Evolutionary conservation across 1,284 basidiomycete species (phyloP), one percentile per base, ranked within the genome.

Genomic region (Cryptococcus neoformans): DNA sequence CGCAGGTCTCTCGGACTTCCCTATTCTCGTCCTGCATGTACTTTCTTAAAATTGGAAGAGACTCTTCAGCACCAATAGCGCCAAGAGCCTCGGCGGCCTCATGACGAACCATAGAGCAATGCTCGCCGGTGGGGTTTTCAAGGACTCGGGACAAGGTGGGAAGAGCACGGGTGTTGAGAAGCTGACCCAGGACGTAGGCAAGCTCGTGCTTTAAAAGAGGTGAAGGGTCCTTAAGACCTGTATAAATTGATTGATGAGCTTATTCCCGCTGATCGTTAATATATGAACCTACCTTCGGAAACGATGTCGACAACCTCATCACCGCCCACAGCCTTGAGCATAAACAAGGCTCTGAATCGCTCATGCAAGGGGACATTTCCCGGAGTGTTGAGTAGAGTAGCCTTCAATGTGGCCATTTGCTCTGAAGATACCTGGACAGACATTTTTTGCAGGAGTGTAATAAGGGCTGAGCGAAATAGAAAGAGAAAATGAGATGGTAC

Each of bases 1-100:
- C 92, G 78, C 94, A 98, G 0, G 96, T 99, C 80, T 99, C 96
- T 44, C 93, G 84, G 1, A 99, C 92, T 44, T 86, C 85, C 42
- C 88, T 83, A 61, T 92, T 85, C 4, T 83, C 72, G 78, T 95
- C 90, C 9, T 47, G 8, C 36, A 89, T 76, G 79, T 88, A 94
- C 72, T 88, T 81, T 59, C 82, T 79, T 44, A 99, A 82, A 37
- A 93, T 74, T 2, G 87, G 84, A 16, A 95, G 75, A 5, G 90
- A 89, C 0, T 78, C 68, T 3, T 81, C 73, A 17, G 85, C 82
- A 7, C 89, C 92, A 54, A 99, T 92, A 1, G 96, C 96, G 45
- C 95, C 96, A 81, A 99, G 88, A 3, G 96, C 95, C 80, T 99
- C 96, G 16, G 96, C 96, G 28, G 96, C 94, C 89, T 99, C 95